Percentiles rank a stretch among this genome's conserved stretches.
These are phyloP conservation scores for Aegilops sharonensis DNA, from an alignment of 176 grass and related monocot genomes.

Conservation along the genomic window DNA sequence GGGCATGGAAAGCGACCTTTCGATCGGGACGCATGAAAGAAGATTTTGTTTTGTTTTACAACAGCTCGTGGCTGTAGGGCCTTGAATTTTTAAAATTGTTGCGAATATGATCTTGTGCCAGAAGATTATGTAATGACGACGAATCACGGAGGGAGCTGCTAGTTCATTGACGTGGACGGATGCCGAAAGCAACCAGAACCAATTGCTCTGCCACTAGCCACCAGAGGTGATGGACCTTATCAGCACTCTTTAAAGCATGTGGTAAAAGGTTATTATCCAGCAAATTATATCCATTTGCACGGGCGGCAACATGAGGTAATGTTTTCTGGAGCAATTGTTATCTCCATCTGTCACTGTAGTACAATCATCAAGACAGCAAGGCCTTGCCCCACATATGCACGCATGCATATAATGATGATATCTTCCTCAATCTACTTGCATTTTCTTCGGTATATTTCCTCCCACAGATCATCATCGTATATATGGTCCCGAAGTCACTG, in stretches of 20 bases:
- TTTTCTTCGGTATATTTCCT: not conserved
- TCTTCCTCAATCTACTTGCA: not conserved
- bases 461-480: too few species aligned
- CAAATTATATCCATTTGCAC: conserved; percentile 12
- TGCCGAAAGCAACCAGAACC: conserved; percentile 40
- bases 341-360: too few species aligned
- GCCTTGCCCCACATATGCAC: not conserved
- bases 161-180: conserved; percentile 18
- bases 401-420: not conserved
- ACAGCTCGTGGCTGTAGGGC: not conserved
- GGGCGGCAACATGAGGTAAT: not conserved
- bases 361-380: not conserved
- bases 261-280: not conserved
- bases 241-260: not conserved
- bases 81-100: not conserved
- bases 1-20: not conserved
- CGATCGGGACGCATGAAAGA: not conserved
- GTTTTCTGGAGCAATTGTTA: not conserved
- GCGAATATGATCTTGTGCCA: too few species aligned
- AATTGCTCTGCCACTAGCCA: conserved; percentile 20
- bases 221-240: conserved; percentile 9
- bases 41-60: not conserved
- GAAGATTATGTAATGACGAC: too few species aligned
- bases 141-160: not conserved
- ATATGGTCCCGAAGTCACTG: too few species aligned